Evolutionary conservation across 352 stramenopile genomes (phyloP).

Genomic region (Phytopythium delawarense): DNA sequence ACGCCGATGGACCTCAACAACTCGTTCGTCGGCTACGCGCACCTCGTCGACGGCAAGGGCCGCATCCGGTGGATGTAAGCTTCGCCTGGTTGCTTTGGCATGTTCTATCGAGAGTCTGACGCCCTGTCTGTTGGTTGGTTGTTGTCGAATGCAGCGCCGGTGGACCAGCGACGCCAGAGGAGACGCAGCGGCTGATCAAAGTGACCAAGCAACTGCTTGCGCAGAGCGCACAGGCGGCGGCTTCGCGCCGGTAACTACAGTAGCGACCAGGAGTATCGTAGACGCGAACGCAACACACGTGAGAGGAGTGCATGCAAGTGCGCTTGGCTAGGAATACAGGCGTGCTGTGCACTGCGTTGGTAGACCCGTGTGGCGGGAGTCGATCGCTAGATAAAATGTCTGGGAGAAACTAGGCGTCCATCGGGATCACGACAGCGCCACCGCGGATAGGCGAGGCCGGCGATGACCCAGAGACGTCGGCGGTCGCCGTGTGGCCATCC

Average conservation of each 20-base stretch:
- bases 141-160: slow-evolving; percentile 43
- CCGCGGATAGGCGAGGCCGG: slow-evolving; percentile 8
- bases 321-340: neutral
- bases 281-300: neutral
- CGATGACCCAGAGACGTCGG: neutral
- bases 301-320: neutral
- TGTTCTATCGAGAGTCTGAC: neutral
- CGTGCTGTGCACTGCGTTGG: neutral
- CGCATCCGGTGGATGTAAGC: slow-evolving; percentile 86
- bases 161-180: slow-evolving; percentile 53
- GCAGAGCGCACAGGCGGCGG: slow-evolving; percentile 29
- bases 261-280: neutral
- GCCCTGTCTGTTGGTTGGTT: slow-evolving; percentile 10
- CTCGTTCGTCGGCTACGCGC: slow-evolving; percentile 83
- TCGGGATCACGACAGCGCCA: slow-evolving; percentile 42
- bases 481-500: neutral
- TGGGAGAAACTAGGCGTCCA: neutral
- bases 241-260: slow-evolving; percentile 1
- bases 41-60: slow-evolving; percentile 76
- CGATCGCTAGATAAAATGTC: neutral
- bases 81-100: neutral
- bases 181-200: slow-evolving; percentile 55
- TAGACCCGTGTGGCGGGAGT: neutral
- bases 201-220: slow-evolving; percentile 53
- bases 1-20: slow-evolving; percentile 80